A percentile compares a stretch with the other conserved stretches of the same genome.
Conservation (phyloP, 1,139 yeast genomes). For the Pichia cactophila region DNA sequence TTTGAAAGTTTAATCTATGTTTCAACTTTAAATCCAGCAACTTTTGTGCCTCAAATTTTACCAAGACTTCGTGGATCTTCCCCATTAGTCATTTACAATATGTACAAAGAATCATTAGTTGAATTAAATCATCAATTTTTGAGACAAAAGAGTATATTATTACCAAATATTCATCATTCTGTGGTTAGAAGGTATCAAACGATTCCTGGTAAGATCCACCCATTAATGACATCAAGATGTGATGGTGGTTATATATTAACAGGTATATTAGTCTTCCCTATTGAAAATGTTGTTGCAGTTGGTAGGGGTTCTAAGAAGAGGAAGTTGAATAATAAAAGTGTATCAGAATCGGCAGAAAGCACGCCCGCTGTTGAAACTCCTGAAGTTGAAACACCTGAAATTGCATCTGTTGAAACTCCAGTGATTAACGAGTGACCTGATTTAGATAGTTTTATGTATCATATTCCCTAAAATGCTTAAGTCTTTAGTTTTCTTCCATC, state of each 20-base stretch:
- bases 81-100: slow-evolving; percentile 76
- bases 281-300: slow-evolving; percentile 47
- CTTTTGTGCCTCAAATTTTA: slow-evolving; percentile 54
- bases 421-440: background rate
- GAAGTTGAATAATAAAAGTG: slow-evolving; percentile 12
- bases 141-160: slow-evolving; percentile 62
- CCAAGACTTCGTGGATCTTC: slow-evolving; percentile 78
- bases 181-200: slow-evolving; percentile 86
- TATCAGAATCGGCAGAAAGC: background rate
- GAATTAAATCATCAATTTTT: slow-evolving; percentile 64
- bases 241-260: slow-evolving; percentile 84
- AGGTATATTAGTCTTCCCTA: slow-evolving; percentile 76
- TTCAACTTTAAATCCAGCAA: slow-evolving; percentile 62
- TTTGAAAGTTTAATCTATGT: slow-evolving; percentile 78
- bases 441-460: slow-evolving; percentile 14
- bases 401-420: background rate
- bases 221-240: slow-evolving; percentile 87
- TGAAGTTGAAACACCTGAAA: background rate
- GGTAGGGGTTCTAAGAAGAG: slow-evolving; percentile 42
- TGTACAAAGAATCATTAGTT: slow-evolving; percentile 69
- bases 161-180: slow-evolving; percentile 78
- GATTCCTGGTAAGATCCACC: slow-evolving; percentile 89
- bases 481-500: slow-evolving; percentile 28
- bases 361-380: background rate
- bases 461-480: slow-evolving; percentile 11